A percentile compares a stretch with the other conserved stretches of the same genome.
phyloP scores from a whole-genome alignment of 805 yeast genomes.

The Metschnikowia lunata region DNA sequence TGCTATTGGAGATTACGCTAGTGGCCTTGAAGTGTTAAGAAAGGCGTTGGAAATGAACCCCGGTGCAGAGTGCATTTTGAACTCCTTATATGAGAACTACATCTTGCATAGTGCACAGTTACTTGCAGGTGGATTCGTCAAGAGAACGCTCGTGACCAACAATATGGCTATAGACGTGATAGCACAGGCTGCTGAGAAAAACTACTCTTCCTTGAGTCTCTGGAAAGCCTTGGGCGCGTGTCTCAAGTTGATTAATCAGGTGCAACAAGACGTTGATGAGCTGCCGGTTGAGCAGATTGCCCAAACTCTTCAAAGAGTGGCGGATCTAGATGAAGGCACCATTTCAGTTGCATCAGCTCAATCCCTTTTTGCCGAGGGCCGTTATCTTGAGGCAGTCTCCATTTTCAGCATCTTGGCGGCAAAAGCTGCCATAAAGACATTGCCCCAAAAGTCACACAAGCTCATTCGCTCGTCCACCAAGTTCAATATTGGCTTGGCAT shows the following conservation, averaged over 20 bases:
- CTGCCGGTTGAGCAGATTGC: conserved; percentile 41
- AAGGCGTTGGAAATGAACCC: conserved; percentile 42
- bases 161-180: conserved; percentile 44
- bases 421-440: conserved; percentile 37
- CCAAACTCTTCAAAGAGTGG: conserved; percentile 18
- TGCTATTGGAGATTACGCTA: conserved; percentile 60
- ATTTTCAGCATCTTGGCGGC: conserved; percentile 43
- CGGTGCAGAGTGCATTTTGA: conserved; percentile 43
- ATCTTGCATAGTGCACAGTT: conserved; percentile 51
- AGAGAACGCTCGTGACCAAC: conserved; percentile 55
- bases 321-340: conserved; percentile 14
- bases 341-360: conserved; percentile 17
- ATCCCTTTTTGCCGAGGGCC: conserved; percentile 10
- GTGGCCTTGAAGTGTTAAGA: conserved; percentile 48
- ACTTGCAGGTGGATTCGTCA: conserved; percentile 57
- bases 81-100: conserved; percentile 54
- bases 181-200: conserved; percentile 30
- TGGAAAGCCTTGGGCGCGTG: conserved; percentile 68
- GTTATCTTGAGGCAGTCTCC: conserved; percentile 30
- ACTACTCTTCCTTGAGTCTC: conserved; percentile 43
- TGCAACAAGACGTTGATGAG: conserved; percentile 48
- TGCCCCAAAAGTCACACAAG: conserved; percentile 40
- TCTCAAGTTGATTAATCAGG: conserved; percentile 46
- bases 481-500: conserved; percentile 71
- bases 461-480: conserved; percentile 49